Evolutionary conservation across 495 filamentous ascomycete genomes (phyloP).

Genomic region (Annulohypoxylon moriforme): DNA sequence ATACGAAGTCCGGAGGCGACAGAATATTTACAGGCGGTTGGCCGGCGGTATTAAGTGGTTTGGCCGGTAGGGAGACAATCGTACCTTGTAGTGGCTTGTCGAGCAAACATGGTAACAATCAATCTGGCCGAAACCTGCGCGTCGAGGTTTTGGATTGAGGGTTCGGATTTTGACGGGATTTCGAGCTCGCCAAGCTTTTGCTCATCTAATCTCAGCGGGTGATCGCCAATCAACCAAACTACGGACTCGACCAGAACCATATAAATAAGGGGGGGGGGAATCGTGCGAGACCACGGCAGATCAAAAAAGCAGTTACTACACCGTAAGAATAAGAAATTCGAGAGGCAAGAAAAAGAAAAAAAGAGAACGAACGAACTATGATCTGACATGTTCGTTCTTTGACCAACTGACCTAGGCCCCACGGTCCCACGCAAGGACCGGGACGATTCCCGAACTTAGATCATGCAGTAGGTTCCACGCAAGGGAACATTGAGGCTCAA

Average conservation of each 20-base stretch:
- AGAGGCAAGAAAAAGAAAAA: not conserved
- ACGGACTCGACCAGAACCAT: not conserved
- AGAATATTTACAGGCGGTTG: not conserved
- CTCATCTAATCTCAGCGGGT: slow-evolving; percentile 9
- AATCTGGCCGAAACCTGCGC: slow-evolving; percentile 21
- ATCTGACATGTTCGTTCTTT: slow-evolving; percentile 33
- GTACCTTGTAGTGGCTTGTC: slow-evolving; percentile 14
- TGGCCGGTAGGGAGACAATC: not conserved
- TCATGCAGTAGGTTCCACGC: slow-evolving; percentile 34
- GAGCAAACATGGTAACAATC: slow-evolving; percentile 24
- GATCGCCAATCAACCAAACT: not conserved
- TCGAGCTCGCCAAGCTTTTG: slow-evolving; percentile 1
- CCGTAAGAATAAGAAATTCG: not conserved
- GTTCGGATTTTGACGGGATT: not conserved
- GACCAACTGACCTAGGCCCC: not conserved
- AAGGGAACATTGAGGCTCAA: slow-evolving; percentile 43
- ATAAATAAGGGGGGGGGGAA: slow-evolving; percentile 11
- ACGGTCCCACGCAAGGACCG: slow-evolving; percentile 12
- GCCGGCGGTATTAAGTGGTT: slow-evolving; percentile 4
- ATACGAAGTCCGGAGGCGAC: not conserved
- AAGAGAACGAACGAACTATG: slow-evolving; percentile 18
- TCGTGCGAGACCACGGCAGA: not conserved
- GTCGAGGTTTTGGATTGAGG: slow-evolving; percentile 13
- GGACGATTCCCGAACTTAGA: slow-evolving; percentile 32
- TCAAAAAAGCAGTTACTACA: slow-evolving; percentile 7